Percentiles rank a stretch among this genome's conserved stretches.
These are phyloP conservation scores for Mycena alexandri DNA, from an alignment of 768 basidiomycete genomes.

Conservation along the genomic window DNA sequence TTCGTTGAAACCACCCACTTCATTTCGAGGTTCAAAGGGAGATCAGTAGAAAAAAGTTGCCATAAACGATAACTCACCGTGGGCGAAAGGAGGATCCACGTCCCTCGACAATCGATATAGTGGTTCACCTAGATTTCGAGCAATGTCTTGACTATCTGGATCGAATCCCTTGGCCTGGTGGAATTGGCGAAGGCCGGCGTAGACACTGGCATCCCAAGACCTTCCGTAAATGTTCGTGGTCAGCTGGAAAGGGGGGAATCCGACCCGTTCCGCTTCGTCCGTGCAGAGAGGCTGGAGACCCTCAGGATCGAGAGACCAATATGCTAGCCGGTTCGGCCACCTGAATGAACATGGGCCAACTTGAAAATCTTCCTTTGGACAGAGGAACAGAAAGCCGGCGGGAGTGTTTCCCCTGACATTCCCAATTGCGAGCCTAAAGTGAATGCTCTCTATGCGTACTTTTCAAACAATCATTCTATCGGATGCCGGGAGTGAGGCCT, in stretches of 20 bases:
- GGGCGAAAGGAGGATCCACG: too few relatives aligned
- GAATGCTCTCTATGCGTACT: conserved; percentile 12
- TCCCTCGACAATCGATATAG: conserved; percentile 14
- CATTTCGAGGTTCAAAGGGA: too few relatives aligned
- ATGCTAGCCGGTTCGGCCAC: conserved; percentile 13
- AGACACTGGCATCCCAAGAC: too few relatives aligned
- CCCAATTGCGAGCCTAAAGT: not conserved
- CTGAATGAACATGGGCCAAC: conserved; percentile 14
- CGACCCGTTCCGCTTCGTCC: conserved; percentile 2
- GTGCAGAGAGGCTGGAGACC: not conserved
- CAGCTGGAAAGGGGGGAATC: conserved; percentile 20
- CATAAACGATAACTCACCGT: too few relatives aligned
- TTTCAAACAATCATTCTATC: not conserved
- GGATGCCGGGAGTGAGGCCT: not conserved
- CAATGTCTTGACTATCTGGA: conserved; percentile 19
- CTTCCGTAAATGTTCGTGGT: not conserved
- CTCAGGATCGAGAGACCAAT: conserved; percentile 14
- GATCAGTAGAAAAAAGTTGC: too few relatives aligned
- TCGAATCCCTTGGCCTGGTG: conserved; percentile 22
- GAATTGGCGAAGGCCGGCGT: too few relatives aligned
- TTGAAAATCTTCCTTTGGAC: conserved; percentile 8
- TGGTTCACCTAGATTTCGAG: conserved; percentile 6
- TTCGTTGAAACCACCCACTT: too few relatives aligned
- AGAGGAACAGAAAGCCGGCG: conserved; percentile 18
- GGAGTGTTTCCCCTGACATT: not conserved